Conservation (phyloP, 2,329 filamentous ascomycete species). For the Ophiostoma sp. region DNA sequence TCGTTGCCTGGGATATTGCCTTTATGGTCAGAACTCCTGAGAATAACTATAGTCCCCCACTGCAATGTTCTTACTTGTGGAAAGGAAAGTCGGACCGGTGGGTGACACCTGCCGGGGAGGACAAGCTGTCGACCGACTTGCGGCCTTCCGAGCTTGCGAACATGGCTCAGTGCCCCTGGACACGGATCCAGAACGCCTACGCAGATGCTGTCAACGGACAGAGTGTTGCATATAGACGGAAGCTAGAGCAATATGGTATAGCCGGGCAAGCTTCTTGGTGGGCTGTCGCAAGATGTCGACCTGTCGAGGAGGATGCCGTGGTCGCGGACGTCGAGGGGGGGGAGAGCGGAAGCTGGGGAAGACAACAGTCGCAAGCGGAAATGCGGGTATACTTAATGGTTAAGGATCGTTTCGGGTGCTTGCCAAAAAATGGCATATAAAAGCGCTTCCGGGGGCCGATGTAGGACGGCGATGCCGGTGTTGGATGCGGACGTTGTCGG, state of each 20-base stretch:
- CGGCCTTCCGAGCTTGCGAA: slow-evolving; percentile 53
- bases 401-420: not conserved
- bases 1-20: slow-evolving; percentile 43
- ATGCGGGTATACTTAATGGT: not conserved
- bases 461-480: slow-evolving; percentile 16
- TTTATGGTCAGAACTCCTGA: not conserved
- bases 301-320: not conserved
- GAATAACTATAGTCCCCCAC: not conserved
- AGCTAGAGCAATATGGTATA: not conserved
- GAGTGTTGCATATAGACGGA: slow-evolving; percentile 22
- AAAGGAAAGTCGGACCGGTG: slow-evolving; percentile 54
- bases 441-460: not conserved
- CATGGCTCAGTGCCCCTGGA: slow-evolving; percentile 41
- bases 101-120: slow-evolving; percentile 42
- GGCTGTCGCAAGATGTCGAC: not conserved
- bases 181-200: slow-evolving; percentile 17
- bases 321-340: not conserved
- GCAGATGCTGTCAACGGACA: not conserved
- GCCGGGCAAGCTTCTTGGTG: not conserved
- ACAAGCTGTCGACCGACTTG: slow-evolving; percentile 62
- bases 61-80: slow-evolving; percentile 44
- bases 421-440: not conserved
- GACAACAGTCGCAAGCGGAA: not conserved
- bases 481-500: slow-evolving; percentile 20
- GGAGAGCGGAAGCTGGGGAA: not conserved